Conservation (phyloP, 768 basidiomycete genomes). For the Mycena maculata region DNA sequence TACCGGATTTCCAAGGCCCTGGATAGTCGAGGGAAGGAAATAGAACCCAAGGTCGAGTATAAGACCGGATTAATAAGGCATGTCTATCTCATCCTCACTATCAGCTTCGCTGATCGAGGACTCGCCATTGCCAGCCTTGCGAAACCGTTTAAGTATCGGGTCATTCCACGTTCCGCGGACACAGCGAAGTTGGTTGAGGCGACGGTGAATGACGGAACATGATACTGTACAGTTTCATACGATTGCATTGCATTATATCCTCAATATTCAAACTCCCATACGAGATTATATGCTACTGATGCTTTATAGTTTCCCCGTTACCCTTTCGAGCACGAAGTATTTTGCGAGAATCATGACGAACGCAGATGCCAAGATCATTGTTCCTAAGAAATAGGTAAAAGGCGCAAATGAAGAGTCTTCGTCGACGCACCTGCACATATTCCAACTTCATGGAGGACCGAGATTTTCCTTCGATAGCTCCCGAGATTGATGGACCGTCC, state of each 20-base stretch:
- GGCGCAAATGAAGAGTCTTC: not conserved
- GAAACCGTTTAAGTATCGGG: constrained; percentile 17
- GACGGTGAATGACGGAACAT: not conserved
- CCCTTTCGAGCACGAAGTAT: not conserved
- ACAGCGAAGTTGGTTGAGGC: constrained; percentile 4
- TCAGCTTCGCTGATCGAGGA: not conserved
- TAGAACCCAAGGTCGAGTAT: constrained; percentile 49
- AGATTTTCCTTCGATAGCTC: not conserved
- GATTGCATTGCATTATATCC: too few relatives aligned
- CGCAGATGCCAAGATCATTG: not conserved
- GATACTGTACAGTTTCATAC: not conserved
- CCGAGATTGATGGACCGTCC: constrained; percentile 2
- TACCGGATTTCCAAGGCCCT: constrained; percentile 54
- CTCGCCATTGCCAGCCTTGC: constrained; percentile 6
- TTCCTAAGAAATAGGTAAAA: not conserved
- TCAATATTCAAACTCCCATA: too few relatives aligned
- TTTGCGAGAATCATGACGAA: not conserved
- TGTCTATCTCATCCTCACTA: constrained; percentile 5
- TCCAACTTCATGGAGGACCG: not conserved
- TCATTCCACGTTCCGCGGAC: not conserved
- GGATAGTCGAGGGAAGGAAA: constrained; percentile 48
- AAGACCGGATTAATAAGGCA: constrained; percentile 59
- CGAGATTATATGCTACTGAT: too few relatives aligned
- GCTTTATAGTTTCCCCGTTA: not conserved
- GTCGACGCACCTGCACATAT: not conserved